Conservation (phyloP, 129 eudicot species). For the Saussurea involucrata region DNA sequence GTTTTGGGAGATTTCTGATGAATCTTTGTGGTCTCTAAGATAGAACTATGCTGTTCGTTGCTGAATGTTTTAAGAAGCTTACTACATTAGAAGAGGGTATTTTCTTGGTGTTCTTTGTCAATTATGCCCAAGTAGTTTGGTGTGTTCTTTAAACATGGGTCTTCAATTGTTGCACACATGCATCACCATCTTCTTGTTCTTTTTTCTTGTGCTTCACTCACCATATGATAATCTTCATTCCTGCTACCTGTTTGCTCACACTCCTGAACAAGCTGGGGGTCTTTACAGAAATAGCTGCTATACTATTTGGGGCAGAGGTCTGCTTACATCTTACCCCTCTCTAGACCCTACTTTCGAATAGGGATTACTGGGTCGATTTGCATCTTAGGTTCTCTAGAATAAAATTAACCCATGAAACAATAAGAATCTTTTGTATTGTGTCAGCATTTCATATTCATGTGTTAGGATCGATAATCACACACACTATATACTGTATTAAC, state of each 20-base stretch:
- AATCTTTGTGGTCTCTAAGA: neutral
- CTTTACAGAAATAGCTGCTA: too few relatives aligned
- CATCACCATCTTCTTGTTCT: neutral
- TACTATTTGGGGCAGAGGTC: too few relatives aligned
- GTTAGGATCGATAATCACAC: neutral
- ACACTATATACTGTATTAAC: neutral
- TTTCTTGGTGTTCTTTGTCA: slow-evolving; percentile 4
- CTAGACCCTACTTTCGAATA: too few relatives aligned
- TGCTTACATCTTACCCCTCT: too few relatives aligned
- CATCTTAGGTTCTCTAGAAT: neutral
- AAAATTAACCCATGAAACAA: neutral
- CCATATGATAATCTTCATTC: too few relatives aligned
- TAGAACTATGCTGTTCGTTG: neutral
- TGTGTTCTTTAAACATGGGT: neutral
- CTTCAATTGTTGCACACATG: neutral
- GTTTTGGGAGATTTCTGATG: neutral
- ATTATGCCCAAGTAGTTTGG: neutral
- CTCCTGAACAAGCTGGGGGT: too few relatives aligned
- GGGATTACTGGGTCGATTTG: neutral
- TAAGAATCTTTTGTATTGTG: neutral
- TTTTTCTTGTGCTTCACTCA: too few relatives aligned
- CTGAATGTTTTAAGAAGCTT: slow-evolving; percentile 7
- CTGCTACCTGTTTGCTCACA: too few relatives aligned
- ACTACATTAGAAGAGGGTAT: neutral
- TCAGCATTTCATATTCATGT: neutral